Evolutionary conservation across 2,329 filamentous ascomycete genomes (phyloP).

Genomic region (Hymenoscyphus repandus): DNA sequence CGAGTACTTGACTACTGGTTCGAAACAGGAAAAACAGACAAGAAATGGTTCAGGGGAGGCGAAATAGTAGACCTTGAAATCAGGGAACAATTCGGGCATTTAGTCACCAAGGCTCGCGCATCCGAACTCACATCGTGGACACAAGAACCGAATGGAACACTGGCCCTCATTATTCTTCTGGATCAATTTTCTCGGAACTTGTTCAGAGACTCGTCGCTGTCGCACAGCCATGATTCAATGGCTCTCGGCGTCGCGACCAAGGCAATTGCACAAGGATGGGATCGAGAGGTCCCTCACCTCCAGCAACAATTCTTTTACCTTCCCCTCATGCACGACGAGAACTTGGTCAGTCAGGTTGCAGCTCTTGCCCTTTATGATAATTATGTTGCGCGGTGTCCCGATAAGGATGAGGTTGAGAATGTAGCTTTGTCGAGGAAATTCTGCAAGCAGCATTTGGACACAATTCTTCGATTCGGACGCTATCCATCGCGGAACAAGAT

Average conservation of each 20-base stretch:
- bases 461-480: slow-evolving; percentile 20
- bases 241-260: slow-evolving; percentile 26
- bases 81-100: slow-evolving; percentile 10
- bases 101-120: slow-evolving; percentile 13
- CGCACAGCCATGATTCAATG: slow-evolving; percentile 31
- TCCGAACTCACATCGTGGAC: slow-evolving; percentile 15
- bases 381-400: slow-evolving; percentile 15
- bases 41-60: slow-evolving; percentile 18
- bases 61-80: slow-evolving; percentile 14
- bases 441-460: slow-evolving; percentile 11
- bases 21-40: slow-evolving; percentile 2
- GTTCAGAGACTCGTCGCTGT: slow-evolving; percentile 29
- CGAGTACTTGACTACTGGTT: slow-evolving; percentile 19
- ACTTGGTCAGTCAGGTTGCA: slow-evolving; percentile 30
- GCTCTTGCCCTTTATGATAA: slow-evolving; percentile 21
- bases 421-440: slow-evolving; percentile 5
- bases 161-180: slow-evolving; percentile 35
- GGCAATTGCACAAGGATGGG: slow-evolving; percentile 28
- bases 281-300: slow-evolving; percentile 21
- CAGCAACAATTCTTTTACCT: slow-evolving; percentile 32
- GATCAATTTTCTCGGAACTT: slow-evolving; percentile 37
- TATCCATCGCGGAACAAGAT: slow-evolving; percentile 23
- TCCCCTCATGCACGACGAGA: slow-evolving; percentile 34
- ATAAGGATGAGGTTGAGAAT: slow-evolving; percentile 9
- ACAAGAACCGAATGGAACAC: slow-evolving; percentile 22